Evolutionary conservation across 73 alveolate genomes (phyloP), one percentile per base, ranked within the genome.

Genomic region (Paramecium pentaurelia): DNA sequence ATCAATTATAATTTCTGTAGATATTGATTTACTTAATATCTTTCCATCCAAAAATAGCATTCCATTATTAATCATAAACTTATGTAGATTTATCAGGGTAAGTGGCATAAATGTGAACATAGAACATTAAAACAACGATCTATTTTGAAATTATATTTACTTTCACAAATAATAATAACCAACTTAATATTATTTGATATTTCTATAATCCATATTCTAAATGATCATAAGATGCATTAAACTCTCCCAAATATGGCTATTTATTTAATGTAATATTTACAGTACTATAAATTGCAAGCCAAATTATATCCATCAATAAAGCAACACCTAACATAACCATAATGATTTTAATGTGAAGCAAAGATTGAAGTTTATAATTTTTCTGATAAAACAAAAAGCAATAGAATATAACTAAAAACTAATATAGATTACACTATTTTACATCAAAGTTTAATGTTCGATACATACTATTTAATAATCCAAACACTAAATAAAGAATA

Each of bases 21-120:
- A 64, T 42, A 34, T 64, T 64, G 11, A 28, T 10, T 64, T 64
- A 32, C 14, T 64, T 64, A 34, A 28, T 64, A 54, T 54, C 70
- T 27, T 34, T 64, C 84, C 84, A 64, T 64, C 91, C 91, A 80
- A 80, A 80, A 8, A 80, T 80, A 2, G 91, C 6, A 34, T 40
- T 32, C 91, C 91, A 80, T 49, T 80, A 47, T 49, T 80, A 42
- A 47, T 80, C 91, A 80, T 80, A 80, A 14, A 80, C 91, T 47
- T 80, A 47, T 10, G 91, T 80, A 14, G 37, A 80, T 80, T 80
- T 80, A 80, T 80, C 91, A 45, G 89, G 89, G 12, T 77, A 77
- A 11, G 47, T 77, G 27, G 89, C 91, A 80, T 80, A 80, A 14
- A 80, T 80, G 49, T 80, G 91, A 32, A 80, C 58, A 49, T 80